Conservation (phyloP, 768 basidiomycete species). For the Hypsizygus marmoreus region DNA sequence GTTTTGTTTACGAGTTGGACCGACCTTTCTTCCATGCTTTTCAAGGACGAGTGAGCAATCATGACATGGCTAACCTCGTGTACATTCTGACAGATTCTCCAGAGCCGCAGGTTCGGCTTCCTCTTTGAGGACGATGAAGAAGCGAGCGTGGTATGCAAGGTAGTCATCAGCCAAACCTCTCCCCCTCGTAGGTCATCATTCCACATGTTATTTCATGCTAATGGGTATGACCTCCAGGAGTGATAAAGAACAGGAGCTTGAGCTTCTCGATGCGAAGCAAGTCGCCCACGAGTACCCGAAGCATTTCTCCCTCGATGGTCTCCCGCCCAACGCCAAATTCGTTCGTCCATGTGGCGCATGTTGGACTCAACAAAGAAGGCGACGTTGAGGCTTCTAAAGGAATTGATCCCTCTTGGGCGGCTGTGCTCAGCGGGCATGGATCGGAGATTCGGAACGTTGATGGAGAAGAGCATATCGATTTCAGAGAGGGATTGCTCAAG, state of each 20-base stretch:
- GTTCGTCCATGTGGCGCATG: constrained; percentile 68
- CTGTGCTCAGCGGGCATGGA: constrained; percentile 33
- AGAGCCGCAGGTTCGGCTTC: constrained; percentile 57
- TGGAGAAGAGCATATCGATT: constrained; percentile 28
- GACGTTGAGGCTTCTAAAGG: constrained; percentile 54
- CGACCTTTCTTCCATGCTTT: constrained; percentile 93
- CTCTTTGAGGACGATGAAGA: constrained; percentile 53
- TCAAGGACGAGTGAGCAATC: constrained; percentile 70
- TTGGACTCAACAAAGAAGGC: constrained; percentile 55
- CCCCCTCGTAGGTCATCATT: constrained; percentile 26
- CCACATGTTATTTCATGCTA: constrained; percentile 5
- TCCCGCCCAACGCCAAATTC: constrained; percentile 60
- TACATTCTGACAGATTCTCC: constrained; percentile 49
- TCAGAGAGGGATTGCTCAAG: constrained; percentile 35
- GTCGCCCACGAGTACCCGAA: constrained; percentile 28
- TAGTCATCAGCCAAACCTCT: constrained; percentile 34
- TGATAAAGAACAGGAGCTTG: constrained; percentile 25
- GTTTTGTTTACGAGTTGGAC: constrained; percentile 76
- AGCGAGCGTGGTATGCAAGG: constrained; percentile 40
- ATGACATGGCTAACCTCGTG: background rate
- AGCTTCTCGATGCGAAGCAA: constrained; percentile 42
- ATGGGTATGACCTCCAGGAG: constrained; percentile 13
- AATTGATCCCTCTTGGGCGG: constrained; percentile 56
- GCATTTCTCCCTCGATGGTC: constrained; percentile 46
- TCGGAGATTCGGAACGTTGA: constrained; percentile 22